Conservation (phyloP, 169 alveolate species). For the Plasmodium knowlesi region DNA sequence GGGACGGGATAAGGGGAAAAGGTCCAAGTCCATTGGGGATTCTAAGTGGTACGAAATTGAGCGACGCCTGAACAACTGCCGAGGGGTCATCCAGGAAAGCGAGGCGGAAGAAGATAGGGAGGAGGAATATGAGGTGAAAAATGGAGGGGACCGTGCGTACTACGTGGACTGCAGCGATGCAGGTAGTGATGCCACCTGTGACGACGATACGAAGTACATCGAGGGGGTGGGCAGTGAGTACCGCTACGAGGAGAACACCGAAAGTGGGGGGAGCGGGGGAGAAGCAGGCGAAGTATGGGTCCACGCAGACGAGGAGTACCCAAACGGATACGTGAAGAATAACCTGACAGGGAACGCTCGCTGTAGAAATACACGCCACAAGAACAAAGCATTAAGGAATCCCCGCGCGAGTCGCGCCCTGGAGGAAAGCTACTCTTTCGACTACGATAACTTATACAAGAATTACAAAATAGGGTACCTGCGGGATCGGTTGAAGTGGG, state of each 20-base stretch:
- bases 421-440: slow-evolving; percentile 36
- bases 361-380: too few species aligned
- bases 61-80: slow-evolving; percentile 27
- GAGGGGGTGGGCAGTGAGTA: background rate
- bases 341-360: background rate
- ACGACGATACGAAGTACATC: background rate
- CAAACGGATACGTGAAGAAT: background rate
- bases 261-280: background rate
- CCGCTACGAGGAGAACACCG: background rate
- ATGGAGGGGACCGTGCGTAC: background rate
- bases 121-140: background rate
- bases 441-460: slow-evolving; percentile 29
- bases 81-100: slow-evolving; percentile 24
- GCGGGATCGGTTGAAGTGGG: slow-evolving; percentile 35
- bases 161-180: background rate
- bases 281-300: too few species aligned
- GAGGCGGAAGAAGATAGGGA: background rate
- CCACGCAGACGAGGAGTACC: background rate
- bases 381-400: too few species aligned
- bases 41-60: slow-evolving; percentile 61
- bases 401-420: background rate
- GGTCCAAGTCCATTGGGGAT: slow-evolving; percentile 27
- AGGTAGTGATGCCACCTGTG: background rate
- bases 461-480: slow-evolving; percentile 60
- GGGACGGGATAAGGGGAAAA: background rate